Base-by-base conservation (phyloP, 208 protist genomes). In the Lotmaria passim region DNA sequence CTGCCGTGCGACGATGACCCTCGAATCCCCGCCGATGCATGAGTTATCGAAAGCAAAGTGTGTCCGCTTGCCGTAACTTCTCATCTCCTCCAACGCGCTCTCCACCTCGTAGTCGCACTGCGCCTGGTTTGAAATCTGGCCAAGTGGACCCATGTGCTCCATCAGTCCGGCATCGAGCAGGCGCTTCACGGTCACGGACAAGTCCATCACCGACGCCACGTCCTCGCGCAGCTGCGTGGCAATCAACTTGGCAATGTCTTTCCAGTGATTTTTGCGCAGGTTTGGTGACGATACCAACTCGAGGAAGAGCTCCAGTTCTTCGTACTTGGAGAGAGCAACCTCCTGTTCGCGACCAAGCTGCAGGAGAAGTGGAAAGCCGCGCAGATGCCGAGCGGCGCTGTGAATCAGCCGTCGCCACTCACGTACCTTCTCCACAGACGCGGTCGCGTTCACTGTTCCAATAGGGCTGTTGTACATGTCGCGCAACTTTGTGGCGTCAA, bases 231-330 rank as follows among this genome's bases (percentile, higher is more conserved):
- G 52, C 53, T 86, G 80, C 19, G 67, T 15, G 21, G 73, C 62
- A 43, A 97, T 57, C 21, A 93, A 59, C 43, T 89, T 79, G 11
- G 83, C 73, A 61, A 97, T 94, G 63, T 94, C 89, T 44, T 92
- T 91, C 90, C 92, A 97, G 69, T 97, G 92, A 57, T 82, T 88
- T 71, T 95, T 93, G 43, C 85, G 82, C 51, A 97, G 66, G 19
- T 86, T 90, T 30, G 88, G 86, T 12, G 84, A 85, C 26, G 92
- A 91, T 51, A 97, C 66, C n/a, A 86, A 68, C 26, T 64, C 62
- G 34, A 97, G 65, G 62, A 94, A 60, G n/a, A 78, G 73, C 63
- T 87, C 86, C 33, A 92, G 64, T 34, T 62, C 81, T 58, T 97
- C 92, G 75, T 94, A 97, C 26, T 86, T 79, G 26, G 79, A 69